Percentiles rank a stretch among this genome's conserved stretches.
Evolutionary conservation across 345 rosid species (phyloP).

Genomic region (Aquilaria sinensis): DNA sequence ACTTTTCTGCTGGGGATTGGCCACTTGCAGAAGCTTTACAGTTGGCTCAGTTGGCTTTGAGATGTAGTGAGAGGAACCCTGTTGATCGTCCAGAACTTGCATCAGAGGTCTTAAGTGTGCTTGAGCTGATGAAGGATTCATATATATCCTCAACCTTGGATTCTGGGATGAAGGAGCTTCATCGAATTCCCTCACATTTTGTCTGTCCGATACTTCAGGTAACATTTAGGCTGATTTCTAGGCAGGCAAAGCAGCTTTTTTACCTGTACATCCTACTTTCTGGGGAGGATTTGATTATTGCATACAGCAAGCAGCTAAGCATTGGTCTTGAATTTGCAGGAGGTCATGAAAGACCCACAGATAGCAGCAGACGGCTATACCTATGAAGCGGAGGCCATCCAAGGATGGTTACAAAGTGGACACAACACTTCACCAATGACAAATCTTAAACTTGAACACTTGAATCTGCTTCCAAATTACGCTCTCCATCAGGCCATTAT

Average conservation of each 20-base stretch:
- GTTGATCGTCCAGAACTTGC: constrained; percentile 49
- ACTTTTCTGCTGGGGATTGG: constrained; percentile 75
- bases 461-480: constrained; percentile 67
- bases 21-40: constrained; percentile 45
- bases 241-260: background rate
- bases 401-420: constrained; percentile 78
- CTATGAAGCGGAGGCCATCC: constrained; percentile 80
- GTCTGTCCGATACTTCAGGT: constrained; percentile 95
- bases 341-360: constrained; percentile 77
- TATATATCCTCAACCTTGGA: constrained; percentile 22
- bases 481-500: constrained; percentile 79
- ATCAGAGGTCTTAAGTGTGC: constrained; percentile 41
- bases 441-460: constrained; percentile 65
- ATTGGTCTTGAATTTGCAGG: constrained; percentile 33
- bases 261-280: background rate
- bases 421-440: constrained; percentile 94
- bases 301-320: constrained; percentile 1
- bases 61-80: constrained; percentile 53
- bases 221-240: constrained; percentile 7
- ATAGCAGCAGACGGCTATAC: constrained; percentile 94
- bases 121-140: constrained; percentile 46
- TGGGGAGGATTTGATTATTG: background rate
- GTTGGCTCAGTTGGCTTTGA: constrained; percentile 59
- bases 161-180: constrained; percentile 34
- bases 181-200: constrained; percentile 64